Base-by-base conservation (phyloP, 768 basidiomycete species). In the Favolaschia claudopus region DNA sequence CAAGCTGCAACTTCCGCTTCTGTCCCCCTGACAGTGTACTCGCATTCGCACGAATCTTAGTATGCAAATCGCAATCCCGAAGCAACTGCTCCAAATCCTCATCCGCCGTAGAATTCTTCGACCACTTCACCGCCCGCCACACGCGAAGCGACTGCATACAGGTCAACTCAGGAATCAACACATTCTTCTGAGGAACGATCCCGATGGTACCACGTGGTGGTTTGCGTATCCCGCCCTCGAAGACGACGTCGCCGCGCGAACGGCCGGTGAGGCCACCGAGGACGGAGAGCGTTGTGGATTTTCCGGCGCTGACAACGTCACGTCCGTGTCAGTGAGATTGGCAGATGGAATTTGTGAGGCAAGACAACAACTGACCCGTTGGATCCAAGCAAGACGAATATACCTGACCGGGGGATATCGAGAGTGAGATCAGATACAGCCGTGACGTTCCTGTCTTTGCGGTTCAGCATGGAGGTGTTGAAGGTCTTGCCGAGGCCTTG, bases 1-100 rank as follows among this genome's bases (percentile, higher is more conserved):
- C 92, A n/a, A 93, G 76, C 65, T 93, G 92, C 24, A 93, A 74
- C 72, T 93, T 93, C 67, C 92, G 72, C 76, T 92, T 93, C 76
- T 93, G 91, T 8, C 92, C 92, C 2, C 92, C 92, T 43, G 86
- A 88, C 32, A 93, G 78, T 1, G 85, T 88, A 49, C 76, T 76
- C 1, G 90, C 85, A 64, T 88, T 88, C 14, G 85, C 78, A 61
- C 87, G 76, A 12, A 90, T 83, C 72, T 93, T 92, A 54, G 77
- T 78, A n/a, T 75, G 84, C 24, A 93, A 72, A 70, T 92, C 91
- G 57, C 92, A 93, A 67, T 91, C 88, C 19, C 77, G 74, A 55
- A 93, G 67, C 5, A 93, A 73, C 64, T 89, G 86, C 46, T 82
- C 82, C 19, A 88, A 73, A 65, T 91, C 87, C 58, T 88, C 87